Base-by-base conservation (phyloP, 768 basidiomycete species). In the Mycena olivaceomarginata region DNA sequence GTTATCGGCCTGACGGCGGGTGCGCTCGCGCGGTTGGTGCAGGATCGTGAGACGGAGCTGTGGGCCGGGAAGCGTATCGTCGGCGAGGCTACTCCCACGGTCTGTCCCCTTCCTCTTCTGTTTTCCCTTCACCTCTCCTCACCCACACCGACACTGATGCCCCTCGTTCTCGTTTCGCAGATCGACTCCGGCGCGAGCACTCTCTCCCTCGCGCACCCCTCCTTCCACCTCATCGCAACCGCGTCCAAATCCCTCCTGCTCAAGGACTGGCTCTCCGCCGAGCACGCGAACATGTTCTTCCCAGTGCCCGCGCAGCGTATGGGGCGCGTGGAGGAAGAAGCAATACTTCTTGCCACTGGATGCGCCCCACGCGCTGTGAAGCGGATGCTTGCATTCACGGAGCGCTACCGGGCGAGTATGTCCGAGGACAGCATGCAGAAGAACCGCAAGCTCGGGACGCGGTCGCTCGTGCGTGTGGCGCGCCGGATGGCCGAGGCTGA, bases 241-340 rank as follows among this genome's bases (percentile, higher is more conserved):
- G 91, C 93, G 10, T 93, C 92, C 51, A 93, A 92, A 80, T 93
- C 92, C 1, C 82, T 91, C 1, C 89, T 91, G n/a, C 84, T 93
- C n/a, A 91, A 91, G 79, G 93, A 94, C 80, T 94, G 93, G 93
- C 88, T 94, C 39, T 87, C 89, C 1, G 90, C 91, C 74, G 93
- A 94, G 80, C 91, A 93, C 80, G 90, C 91, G 37, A 94, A 93
- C 80, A 93, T 93, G 92, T 93, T 94, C 87, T 91, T 93, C 82
- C 83, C 92, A 12, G 82, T 94, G 16, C 89, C 91, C 10, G 88
- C 90, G 57, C 91, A 91, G 79, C 92, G 93, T 1, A 94, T 94
- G 93, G 86, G 87, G 39, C 77, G 73, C 16, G 77, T 82, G 0
- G 93, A 94, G 81, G 93, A 94, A 83, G 77, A 81, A 0, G 76